Evolutionary conservation across 2,329 filamentous ascomycete species (phyloP).

Genomic region (Apiospora malaysiana): DNA sequence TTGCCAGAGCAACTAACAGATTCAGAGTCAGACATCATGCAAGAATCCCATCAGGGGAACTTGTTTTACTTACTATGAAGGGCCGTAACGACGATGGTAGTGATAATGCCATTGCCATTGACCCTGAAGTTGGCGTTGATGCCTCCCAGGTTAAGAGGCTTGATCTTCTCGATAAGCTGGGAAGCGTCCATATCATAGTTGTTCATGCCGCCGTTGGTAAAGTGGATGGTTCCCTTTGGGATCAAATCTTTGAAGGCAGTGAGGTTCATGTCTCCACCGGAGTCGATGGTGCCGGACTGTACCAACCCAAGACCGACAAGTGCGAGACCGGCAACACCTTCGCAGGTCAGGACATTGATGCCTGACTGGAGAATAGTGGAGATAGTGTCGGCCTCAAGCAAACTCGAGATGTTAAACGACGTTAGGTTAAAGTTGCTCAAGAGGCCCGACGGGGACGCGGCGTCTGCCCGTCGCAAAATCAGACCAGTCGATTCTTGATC

Average conservation of each 20-base stretch:
- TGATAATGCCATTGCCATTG: constrained; percentile 30
- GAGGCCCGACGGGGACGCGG: background rate
- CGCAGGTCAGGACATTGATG: constrained; percentile 39
- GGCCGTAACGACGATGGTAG: constrained; percentile 28
- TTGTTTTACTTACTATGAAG: background rate
- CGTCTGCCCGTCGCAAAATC: constrained; percentile 16
- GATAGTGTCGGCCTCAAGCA: constrained; percentile 38
- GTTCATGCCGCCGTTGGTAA: constrained; percentile 34
- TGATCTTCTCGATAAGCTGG: constrained; percentile 27
- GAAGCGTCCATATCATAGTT: constrained; percentile 36
- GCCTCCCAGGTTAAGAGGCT: background rate
- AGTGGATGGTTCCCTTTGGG: constrained; percentile 35
- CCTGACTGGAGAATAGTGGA: constrained; percentile 38
- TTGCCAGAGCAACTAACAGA: constrained; percentile 34
- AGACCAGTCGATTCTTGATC: background rate
- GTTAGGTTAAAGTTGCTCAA: constrained; percentile 20
- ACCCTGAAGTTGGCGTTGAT: constrained; percentile 30
- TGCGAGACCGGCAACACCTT: constrained; percentile 41
- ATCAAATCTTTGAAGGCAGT: constrained; percentile 33
- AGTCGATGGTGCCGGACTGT: constrained; percentile 31
- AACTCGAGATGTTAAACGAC: constrained; percentile 34
- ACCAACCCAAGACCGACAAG: constrained; percentile 36
- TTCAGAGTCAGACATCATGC: background rate
- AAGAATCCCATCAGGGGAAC: background rate
- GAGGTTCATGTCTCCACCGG: constrained; percentile 24